A percentile compares a stretch with the other conserved stretches of the same genome.
These are phyloP conservation scores for Zygotorulaspora chibaensis DNA, from an alignment of 805 yeast genomes.

Conservation along the genomic window DNA sequence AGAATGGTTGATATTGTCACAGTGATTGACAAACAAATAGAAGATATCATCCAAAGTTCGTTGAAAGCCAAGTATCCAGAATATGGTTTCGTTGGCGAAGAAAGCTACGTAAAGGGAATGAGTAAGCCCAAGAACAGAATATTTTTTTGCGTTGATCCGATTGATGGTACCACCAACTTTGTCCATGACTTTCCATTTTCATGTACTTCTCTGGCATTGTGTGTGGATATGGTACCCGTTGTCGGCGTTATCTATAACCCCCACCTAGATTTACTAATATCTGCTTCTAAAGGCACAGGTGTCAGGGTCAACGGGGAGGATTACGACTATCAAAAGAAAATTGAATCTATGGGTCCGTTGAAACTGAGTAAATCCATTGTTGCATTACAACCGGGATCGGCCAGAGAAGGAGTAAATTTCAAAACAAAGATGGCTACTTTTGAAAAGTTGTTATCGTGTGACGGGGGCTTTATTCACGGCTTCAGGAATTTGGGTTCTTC, in stretches of 20 bases:
- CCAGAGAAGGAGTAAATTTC: slow-evolving; percentile 81
- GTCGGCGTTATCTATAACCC: slow-evolving; percentile 67
- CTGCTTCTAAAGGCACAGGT: slow-evolving; percentile 53
- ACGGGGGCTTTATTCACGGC: slow-evolving; percentile 86
- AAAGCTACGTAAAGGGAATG: slow-evolving; percentile 47
- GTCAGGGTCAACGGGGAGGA: slow-evolving; percentile 46
- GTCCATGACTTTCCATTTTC: slow-evolving; percentile 58
- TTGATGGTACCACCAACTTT: slow-evolving; percentile 61
- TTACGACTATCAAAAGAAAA: slow-evolving; percentile 57
- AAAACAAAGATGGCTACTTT: slow-evolving; percentile 79
- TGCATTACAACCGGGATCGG: slow-evolving; percentile 84
- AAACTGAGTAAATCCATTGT: slow-evolving; percentile 82
- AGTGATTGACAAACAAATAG: slow-evolving; percentile 57
- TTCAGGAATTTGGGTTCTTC: slow-evolving; percentile 61
- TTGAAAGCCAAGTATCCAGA: slow-evolving; percentile 41
- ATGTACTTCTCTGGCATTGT: slow-evolving; percentile 59
- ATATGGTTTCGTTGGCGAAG: slow-evolving; percentile 57
- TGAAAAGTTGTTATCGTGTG: slow-evolving; percentile 76
- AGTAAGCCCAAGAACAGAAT: slow-evolving; percentile 47
- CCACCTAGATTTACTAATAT: slow-evolving; percentile 46
- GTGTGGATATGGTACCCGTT: slow-evolving; percentile 45
- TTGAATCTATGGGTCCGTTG: slow-evolving; percentile 75
- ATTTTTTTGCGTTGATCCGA: slow-evolving; percentile 58
- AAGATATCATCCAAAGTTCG: slow-evolving; percentile 36
- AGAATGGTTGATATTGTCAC: slow-evolving; percentile 60